These are phyloP conservation scores for Podospora pseudopauciseta DNA, from an alignment of 495 filamentous ascomycete genomes.

Conservation along the genomic window DNA sequence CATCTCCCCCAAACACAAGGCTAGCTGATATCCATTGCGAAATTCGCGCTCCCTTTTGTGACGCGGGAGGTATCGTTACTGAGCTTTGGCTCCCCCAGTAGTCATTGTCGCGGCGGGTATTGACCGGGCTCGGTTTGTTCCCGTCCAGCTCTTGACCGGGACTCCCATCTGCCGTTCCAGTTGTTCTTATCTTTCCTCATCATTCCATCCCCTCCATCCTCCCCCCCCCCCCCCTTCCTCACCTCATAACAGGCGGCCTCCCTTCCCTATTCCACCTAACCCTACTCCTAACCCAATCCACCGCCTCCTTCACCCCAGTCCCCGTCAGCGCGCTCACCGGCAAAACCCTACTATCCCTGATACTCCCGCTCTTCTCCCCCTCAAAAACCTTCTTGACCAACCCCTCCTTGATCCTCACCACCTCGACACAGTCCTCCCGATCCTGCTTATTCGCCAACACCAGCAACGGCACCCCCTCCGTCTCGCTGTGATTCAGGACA, in stretches of 20 bases:
- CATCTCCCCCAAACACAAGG: no score
- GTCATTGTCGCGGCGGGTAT: no score
- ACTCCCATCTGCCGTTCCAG: no score
- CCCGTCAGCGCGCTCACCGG: constrained; percentile 89
- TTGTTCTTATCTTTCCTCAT: not conserved
- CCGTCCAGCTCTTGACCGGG: no score
- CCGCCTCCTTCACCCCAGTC: constrained; percentile 86
- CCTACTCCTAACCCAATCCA: constrained; percentile 88
- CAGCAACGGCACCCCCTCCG: constrained; percentile 84
- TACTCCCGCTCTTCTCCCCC: constrained; percentile 78
- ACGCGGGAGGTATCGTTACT: no score
- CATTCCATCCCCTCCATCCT: not conserved
- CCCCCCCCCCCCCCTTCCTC: constrained; percentile 7
- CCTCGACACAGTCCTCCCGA: constrained; percentile 94
- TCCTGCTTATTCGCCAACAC: constrained; percentile 98
- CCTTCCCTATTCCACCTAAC: constrained; percentile 96
- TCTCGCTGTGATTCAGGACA: constrained; percentile 78
- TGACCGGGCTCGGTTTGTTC: no score
- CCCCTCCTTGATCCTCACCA: constrained; percentile 94
- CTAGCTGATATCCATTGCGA: no score
- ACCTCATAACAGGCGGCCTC: constrained; percentile 89
- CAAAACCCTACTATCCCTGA: constrained; percentile 85
- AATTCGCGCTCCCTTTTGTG: no score
- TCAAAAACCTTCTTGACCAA: constrained; percentile 91
- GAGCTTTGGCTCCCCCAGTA: no score